Conservation (phyloP, 768 basidiomycete genomes). For the Lactarius hatsudake region DNA sequence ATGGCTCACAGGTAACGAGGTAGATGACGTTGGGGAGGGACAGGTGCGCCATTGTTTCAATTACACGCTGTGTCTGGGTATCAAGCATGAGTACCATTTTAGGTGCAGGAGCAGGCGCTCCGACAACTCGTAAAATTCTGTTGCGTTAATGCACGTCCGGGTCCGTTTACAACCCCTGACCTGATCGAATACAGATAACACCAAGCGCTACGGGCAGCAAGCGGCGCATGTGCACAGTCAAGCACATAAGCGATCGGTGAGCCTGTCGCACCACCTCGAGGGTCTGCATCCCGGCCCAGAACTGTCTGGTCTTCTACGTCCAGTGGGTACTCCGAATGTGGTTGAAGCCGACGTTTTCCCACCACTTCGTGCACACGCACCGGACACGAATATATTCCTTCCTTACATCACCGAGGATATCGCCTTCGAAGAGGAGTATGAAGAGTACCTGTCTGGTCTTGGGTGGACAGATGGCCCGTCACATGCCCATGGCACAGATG, state of each 20-base stretch:
- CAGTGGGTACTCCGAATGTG: slow-evolving; percentile 70
- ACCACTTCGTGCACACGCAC: slow-evolving; percentile 82
- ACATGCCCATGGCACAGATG: slow-evolving; percentile 36
- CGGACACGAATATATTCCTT: slow-evolving; percentile 78
- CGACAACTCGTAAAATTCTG: slow-evolving; percentile 94
- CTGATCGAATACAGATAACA: slow-evolving; percentile 63
- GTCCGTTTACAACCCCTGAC: slow-evolving; percentile 23
- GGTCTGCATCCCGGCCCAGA: slow-evolving; percentile 74
- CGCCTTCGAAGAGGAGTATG: slow-evolving; percentile 95
- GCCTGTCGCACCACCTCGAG: slow-evolving; percentile 79
- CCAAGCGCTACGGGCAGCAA: slow-evolving; percentile 75
- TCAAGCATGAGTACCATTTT: slow-evolving; percentile 13
- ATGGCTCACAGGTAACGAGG: slow-evolving; percentile 92
- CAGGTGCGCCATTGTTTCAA: slow-evolving; percentile 50
- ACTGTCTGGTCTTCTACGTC: slow-evolving; percentile 68
- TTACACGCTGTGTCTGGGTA: slow-evolving; percentile 10
- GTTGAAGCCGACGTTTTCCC: slow-evolving; percentile 94
- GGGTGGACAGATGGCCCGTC: slow-evolving; percentile 64
- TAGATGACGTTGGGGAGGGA: slow-evolving; percentile 89
- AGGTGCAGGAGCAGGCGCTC: slow-evolving; percentile 95
- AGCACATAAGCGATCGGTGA: slow-evolving; percentile 75
- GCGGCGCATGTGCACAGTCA: slow-evolving; percentile 50
- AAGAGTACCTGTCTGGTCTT: slow-evolving; percentile 90
- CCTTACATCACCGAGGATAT: slow-evolving; percentile 93
- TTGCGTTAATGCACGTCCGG: slow-evolving; percentile 40